Base-by-base conservation (phyloP, 2,329 filamentous ascomycete species). In the Arthrobotrys sinensis region DNA sequence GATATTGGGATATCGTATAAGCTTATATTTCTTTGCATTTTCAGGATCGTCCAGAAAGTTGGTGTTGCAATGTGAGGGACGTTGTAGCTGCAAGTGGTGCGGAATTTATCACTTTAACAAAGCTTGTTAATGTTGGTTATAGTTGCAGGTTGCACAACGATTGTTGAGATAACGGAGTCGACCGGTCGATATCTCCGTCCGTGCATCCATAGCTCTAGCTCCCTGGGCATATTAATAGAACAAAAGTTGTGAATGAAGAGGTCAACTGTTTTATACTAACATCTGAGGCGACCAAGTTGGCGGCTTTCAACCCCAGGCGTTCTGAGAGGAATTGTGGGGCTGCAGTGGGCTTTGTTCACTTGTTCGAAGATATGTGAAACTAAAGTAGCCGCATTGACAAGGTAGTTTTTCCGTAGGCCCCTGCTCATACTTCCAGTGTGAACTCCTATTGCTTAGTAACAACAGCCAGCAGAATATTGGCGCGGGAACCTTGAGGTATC, bases 11-110 rank as follows among this genome's bases (percentile, higher is more conserved):
- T 19, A 19, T 21, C n/a, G 3, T 14, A 11, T 11, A 40, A 57
- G 24, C 16, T n/a, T n/a, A n/a, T 52, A 36, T 50, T 63, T 34
- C 24, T 65, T 19, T n/a, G 12, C 34, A 14, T 48, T 68, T 68
- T 68, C 36, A 57, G 48, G 36, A 16, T 45, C 14, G 32, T 32
- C 34, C 36, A 34, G 43, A 38, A 57, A 45, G 38, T 68, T 68
- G 48, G 34, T 57, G 48, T 68, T 68, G 36, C 38, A 34, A 3
- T 10, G 4, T n/a, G 38, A 43, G 40, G 24, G 34, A 24, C 36
- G 4, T 38, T 7, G 19, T 10, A 52, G 10, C 19, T 52, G 21
- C 21, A 11, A 16, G 38, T 6, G 12, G n/a, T 52, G 45, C 16
- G 12, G 38, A 63, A 34, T 19, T 19, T 16, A 21, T 63, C 10